A percentile compares a stretch with the other conserved stretches of the same genome.
Evolutionary conservation across 2,329 filamentous ascomycete genomes (phyloP).

Genomic region (Cercospora sp.): DNA sequence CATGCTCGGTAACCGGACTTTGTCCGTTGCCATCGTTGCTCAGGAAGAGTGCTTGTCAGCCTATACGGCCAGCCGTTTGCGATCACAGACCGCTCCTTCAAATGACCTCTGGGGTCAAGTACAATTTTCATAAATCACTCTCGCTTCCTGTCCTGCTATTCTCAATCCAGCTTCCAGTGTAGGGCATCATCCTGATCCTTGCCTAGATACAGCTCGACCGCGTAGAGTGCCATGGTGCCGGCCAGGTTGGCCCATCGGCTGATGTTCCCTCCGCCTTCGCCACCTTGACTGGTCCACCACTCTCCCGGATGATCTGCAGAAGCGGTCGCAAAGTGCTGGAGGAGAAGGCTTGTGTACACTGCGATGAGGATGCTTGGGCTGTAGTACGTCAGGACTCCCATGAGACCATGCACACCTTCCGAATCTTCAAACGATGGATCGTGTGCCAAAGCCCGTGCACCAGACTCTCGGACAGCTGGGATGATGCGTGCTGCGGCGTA

Average conservation of each 20-base stretch:
- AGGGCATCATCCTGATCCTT: constrained; percentile 76
- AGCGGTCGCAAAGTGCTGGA: constrained; percentile 89
- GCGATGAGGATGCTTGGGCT: constrained; percentile 91
- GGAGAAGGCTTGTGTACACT: constrained; percentile 90
- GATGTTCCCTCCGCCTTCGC: constrained; percentile 77
- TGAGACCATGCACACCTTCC: constrained; percentile 68
- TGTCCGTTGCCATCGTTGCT: not conserved
- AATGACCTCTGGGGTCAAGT: not conserved
- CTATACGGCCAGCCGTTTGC: not conserved
- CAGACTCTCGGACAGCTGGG: constrained; percentile 84
- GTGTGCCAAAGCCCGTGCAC: constrained; percentile 77
- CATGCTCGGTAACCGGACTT: not conserved
- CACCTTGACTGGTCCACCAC: constrained; percentile 84
- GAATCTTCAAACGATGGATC: constrained; percentile 80
- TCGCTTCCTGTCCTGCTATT: not conserved
- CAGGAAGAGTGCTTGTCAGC: not conserved
- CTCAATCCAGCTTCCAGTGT: constrained; percentile 73
- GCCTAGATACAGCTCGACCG: constrained; percentile 84
- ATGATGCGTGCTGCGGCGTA: constrained; percentile 96
- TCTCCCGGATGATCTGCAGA: constrained; percentile 58
- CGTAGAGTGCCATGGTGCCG: constrained; percentile 85
- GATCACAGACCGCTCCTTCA: not conserved
- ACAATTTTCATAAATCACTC: not conserved
- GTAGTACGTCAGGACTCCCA: constrained; percentile 89
- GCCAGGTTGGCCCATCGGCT: constrained; percentile 95